Evolutionary conservation across 2,329 filamentous ascomycete species (phyloP), one percentile per base, ranked within the genome.

Genomic region (Byssochlamys sp.): DNA sequence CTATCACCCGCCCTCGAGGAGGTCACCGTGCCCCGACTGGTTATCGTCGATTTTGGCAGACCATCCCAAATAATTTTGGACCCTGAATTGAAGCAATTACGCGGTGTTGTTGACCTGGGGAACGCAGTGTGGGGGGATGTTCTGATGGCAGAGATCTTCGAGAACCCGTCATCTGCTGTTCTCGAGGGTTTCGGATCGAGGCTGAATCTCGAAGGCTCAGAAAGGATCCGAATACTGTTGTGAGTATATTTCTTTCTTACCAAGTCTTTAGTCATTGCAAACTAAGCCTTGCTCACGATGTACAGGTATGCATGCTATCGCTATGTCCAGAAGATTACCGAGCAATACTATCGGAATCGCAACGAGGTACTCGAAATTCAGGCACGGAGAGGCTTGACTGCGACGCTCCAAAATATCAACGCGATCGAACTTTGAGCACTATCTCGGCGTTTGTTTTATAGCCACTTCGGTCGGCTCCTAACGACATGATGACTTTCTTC

Each of bases 111-210:
- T 11, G 81, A 81, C 57, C 80, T 80, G 58, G 78, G 79, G 7
- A 78, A 75, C 55, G 77, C 78, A 12, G 65, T 83, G 2, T 84
- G 81, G 80, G 82, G 82, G 1, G 82, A 84, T 66, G 69, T 78
- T 9, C 72, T 79, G 59, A 77, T 84, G 75, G 78, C 75, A 6
- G 78, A 79, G 57, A 75, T 80, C 26, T 80, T 80, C 56, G 74
- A 71, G 29, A 60, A 65, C 26, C 67, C 71, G 25, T 71, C 69
- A 2, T 51, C 66, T n/a, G 67, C 71, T 11, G 63, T 74, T 29
- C 59, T 74, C 24, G 67, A 72, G 31, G 74, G 71, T 2, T 74
- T 70, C 58, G 73, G 70, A 35, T 61, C 66, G 10, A 56, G 61
- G 45, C 54, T 52, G 11, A 60, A 63, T 24, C 65, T 66, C 48